phyloP scores from a whole-genome alignment of 2,329 filamentous ascomycete species.

The Septoria petroselini region DNA sequence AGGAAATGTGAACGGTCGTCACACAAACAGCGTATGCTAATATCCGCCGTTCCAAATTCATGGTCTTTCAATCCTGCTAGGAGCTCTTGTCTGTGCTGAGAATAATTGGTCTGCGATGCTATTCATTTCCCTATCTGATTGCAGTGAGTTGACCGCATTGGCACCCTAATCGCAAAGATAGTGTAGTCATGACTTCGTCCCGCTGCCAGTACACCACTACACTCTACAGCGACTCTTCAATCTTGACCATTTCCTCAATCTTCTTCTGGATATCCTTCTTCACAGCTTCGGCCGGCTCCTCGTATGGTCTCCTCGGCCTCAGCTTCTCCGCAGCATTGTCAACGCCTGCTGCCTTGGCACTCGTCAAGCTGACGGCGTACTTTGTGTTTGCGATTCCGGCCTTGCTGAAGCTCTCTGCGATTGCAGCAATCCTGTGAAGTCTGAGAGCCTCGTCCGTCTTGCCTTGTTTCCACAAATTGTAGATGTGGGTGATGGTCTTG shows the following conservation, averaged over 20 bases:
- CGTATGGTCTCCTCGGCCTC: constrained; percentile 61
- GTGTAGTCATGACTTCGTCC: too few relatives aligned
- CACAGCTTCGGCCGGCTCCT: constrained; percentile 44
- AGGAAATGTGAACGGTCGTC: too few relatives aligned
- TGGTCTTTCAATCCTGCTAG: too few relatives aligned
- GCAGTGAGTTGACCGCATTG: too few relatives aligned
- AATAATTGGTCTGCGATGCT: too few relatives aligned
- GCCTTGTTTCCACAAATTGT: constrained; percentile 56
- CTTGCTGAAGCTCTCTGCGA: constrained; percentile 63
- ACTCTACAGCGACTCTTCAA: constrained; percentile 39
- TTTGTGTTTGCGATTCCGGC: constrained; percentile 63
- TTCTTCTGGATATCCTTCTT: constrained; percentile 44
- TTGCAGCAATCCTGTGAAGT: constrained; percentile 57
- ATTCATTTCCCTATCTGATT: too few relatives aligned
- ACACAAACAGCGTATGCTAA: too few relatives aligned
- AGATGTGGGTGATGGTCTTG: constrained; percentile 54
- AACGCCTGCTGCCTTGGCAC: constrained; percentile 59
- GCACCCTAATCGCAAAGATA: too few relatives aligned
- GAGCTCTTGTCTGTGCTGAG: too few relatives aligned
- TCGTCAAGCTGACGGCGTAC: constrained; percentile 60
- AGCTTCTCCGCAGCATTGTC: constrained; percentile 58
- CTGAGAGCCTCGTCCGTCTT: constrained; percentile 55
- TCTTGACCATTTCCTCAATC: constrained; percentile 43
- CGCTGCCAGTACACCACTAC: neutral
- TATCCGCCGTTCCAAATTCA: too few relatives aligned